A percentile compares a stretch with the other conserved stretches of the same genome.
Conservation (phyloP, 176 grass and related monocot genomes). For the Carex myosuroides region DNA sequence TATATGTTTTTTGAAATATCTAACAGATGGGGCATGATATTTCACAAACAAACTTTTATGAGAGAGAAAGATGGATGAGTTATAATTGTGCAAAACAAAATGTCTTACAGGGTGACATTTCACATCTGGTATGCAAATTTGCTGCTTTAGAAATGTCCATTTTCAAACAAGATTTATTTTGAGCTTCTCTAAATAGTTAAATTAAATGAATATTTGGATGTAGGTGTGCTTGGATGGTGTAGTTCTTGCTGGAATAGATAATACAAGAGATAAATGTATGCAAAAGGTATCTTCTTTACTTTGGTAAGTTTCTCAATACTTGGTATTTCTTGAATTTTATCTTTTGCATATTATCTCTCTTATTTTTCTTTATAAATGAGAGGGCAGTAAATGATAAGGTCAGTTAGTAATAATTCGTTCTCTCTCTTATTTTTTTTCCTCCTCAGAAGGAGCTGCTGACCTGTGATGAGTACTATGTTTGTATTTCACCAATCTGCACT, state of each 20-base stretch:
- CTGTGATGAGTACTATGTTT: conserved; percentile 47
- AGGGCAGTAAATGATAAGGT: background rate
- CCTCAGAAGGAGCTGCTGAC: conserved; percentile 40
- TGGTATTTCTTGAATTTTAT: conserved; percentile 17
- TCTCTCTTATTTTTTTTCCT: conserved; percentile 2
- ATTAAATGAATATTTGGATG: conserved; percentile 12
- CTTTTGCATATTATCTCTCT: conserved; percentile 2
- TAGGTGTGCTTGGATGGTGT: conserved; percentile 71
- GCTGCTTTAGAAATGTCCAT: conserved; percentile 5
- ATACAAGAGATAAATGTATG: conserved; percentile 20
- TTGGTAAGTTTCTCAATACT: conserved; percentile 43
- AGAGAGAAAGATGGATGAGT: conserved; percentile 22
- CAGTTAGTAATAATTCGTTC: conserved; percentile 2
- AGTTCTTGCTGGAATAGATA: conserved; percentile 39
- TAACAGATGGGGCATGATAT: background rate
- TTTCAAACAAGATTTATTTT: background rate
- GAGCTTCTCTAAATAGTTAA: background rate
- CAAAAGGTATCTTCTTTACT: conserved; percentile 68
- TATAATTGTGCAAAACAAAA: conserved; percentile 18
- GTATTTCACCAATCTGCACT: conserved; percentile 31
- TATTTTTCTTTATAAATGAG: conserved; percentile 4
- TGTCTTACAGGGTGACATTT: background rate
- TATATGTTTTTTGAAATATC: background rate
- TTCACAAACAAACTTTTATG: background rate
- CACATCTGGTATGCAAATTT: conserved; percentile 4